Evolutionary conservation across 2,329 filamentous ascomycete species (phyloP), one percentile per base, ranked within the genome.

Genomic region (Fusarium proliferatum): DNA sequence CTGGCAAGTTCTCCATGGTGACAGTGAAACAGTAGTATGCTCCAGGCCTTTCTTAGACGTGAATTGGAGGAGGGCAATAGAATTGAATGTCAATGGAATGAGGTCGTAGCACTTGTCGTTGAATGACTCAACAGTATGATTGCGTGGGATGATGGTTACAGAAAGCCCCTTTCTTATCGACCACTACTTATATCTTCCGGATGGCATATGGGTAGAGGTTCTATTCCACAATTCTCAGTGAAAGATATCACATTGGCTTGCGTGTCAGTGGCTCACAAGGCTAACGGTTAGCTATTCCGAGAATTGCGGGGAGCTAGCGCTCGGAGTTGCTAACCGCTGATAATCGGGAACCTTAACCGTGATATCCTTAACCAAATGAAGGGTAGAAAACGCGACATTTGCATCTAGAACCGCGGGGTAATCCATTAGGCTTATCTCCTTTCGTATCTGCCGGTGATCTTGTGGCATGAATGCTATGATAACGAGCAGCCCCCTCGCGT

Each of bases 261-360:
- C 17, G 16, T 33, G 15, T n/a, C n/a, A 23, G n/a, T n/a, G 19
- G n/a, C n/a, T 28, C 15, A 28, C 28, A 6, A 17, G 30, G 10
- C 28, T 33, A 33, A 68, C 65, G 65, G 65, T 55, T 55, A 45
- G n/a, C 5, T 4, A 43, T 56, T 49, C 65, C 65, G 65, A 52
- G 7, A 21, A 61, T 28, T 63, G 65, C 15, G 65, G 65, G n/a
- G 64, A 36, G 26, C 21, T 4, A 12, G 26, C 10, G 21, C 26
- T 63, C 65, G 65, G 65, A 28, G 34, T 26, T 11, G 28, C 33
- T 53, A 51, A 34, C 65, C 65, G 64, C 23, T 28, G 6, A 8
- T 9, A 17, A 30, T 30, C 65, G 65, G 64, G 23, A 49, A 33
- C 15, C n/a, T 30, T 23, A 48, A 33, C 65, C 64, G 65, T 38